Base-by-base conservation (phyloP, 140 eudicot genomes). In the Anethum foeniculum region DNA sequence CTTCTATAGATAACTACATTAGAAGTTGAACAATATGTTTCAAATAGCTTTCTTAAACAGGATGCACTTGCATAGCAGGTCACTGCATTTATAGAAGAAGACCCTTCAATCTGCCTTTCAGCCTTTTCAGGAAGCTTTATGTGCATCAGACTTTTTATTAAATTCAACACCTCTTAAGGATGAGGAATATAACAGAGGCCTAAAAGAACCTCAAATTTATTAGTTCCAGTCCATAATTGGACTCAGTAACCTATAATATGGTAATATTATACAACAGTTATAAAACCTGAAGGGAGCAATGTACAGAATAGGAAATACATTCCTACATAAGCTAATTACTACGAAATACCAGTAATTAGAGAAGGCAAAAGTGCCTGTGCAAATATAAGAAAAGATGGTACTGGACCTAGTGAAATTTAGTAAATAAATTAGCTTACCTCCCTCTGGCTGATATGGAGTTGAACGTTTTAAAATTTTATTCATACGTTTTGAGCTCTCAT, bases 401-500 rank as follows among this genome's bases (percentile, higher is more conserved):
- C 73, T 30, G 30, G 43, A 64, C 73, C 8, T 67, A 32, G 73
- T 14, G 43, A 30, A 67, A 67, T 65, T n/a, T 58, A 58, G 12
- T 7, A 25, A 64, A 65, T 65, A 80, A 68, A 84, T 21, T 25
- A 76, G 78, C 78, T 73, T 84, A 94, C 98, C 98, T 88, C 86
- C 96, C 71, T 85, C 89, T 21, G 60, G 32, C 82, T 88, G 86
- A 52, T 89, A 87, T 67, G 85, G 85, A 84, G 95, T 91, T 83
- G 72, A 86, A 71, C 90, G 86, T 82, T 84, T 81, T 69, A 94
- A 80, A 88, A 94, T 93, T 77, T 88, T 90, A 84, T 89, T 86
- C 96, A 94, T 88, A 79, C 89, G 95, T 73, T 86, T 86, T 65
- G 88, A 83, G 92, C 98, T 92, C 77, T 88, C 93, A 60, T 77